Percentiles rank a stretch among this genome's conserved stretches.
Conservation (phyloP, 768 basidiomycete genomes). For the Suillus clintonianus region DNA sequence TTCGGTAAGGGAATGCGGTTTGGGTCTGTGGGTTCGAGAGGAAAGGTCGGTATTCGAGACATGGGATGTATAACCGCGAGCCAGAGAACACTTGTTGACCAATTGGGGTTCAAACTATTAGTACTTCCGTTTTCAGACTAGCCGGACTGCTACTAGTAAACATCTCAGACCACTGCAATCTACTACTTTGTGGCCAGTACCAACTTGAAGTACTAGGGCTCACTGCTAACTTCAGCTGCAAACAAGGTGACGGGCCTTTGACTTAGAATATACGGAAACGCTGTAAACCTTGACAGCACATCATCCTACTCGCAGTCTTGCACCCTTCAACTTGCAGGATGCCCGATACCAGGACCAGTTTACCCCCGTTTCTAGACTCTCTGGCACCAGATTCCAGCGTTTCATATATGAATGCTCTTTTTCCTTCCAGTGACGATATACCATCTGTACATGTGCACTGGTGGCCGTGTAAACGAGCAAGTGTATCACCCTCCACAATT, state of each 20-base stretch:
- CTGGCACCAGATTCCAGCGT: neutral
- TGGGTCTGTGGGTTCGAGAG: conserved; percentile 44
- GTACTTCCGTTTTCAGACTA: neutral
- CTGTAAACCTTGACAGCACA: neutral
- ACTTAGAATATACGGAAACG: neutral
- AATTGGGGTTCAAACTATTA: neutral
- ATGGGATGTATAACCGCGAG: conserved; percentile 21
- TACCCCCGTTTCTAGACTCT: neutral
- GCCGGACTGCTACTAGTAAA: too few relatives aligned
- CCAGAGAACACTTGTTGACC: neutral
- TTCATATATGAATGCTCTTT: conserved; percentile 9
- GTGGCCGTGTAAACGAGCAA: conserved; percentile 43
- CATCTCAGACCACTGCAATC: too few relatives aligned
- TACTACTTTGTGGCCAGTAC: too few relatives aligned
- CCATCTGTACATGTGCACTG: conserved; percentile 51
- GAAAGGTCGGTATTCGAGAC: conserved; percentile 62
- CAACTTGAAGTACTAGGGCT: neutral
- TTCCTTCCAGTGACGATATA: conserved; percentile 18
- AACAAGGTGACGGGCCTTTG: neutral
- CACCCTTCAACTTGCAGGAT: neutral
- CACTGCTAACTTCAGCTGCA: neutral
- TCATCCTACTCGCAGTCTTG: neutral
- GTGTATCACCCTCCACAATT: conserved; percentile 26
- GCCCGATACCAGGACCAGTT: neutral
- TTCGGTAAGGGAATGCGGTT: conserved; percentile 46